Conservation (phyloP, 257 asterid genomes). For the Thymus quinquecostatus region DNA sequence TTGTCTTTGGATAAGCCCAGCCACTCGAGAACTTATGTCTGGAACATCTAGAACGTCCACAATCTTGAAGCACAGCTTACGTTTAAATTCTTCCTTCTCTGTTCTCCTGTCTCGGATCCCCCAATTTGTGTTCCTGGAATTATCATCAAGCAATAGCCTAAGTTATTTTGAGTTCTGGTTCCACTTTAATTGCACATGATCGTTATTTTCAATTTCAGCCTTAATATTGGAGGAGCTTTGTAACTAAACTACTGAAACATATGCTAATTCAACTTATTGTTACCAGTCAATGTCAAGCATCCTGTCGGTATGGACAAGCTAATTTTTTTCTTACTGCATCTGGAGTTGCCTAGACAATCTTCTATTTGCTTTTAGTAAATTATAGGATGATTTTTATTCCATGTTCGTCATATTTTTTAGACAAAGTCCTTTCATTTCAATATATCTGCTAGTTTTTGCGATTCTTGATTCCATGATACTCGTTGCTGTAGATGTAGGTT, state of each 20-base stretch:
- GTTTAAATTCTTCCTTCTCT: neutral
- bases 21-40: constrained; percentile 3
- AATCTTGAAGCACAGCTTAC: neutral
- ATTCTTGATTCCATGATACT: constrained; percentile 25
- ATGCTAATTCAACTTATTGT: neutral
- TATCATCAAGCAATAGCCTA: constrained; percentile 7
- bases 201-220: neutral
- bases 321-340: constrained; percentile 15
- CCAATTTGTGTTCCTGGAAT: neutral
- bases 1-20: neutral
- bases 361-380: neutral
- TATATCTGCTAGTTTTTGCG: neutral
- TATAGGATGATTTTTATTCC: neutral
- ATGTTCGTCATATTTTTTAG: constrained; percentile 10
- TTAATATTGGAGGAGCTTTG: constrained; percentile 2
- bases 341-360: constrained; percentile 15
- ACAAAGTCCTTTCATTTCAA: neutral
- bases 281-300: neutral
- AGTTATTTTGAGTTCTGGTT: neutral
- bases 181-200: neutral
- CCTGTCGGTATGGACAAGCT: constrained; percentile 6
- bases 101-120: neutral
- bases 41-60: constrained; percentile 4
- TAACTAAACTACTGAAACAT: constrained; percentile 19
- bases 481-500: constrained; percentile 30